Conservation (phyloP, 2,329 filamentous ascomycete genomes). For the Hypomyces rosellus region DNA sequence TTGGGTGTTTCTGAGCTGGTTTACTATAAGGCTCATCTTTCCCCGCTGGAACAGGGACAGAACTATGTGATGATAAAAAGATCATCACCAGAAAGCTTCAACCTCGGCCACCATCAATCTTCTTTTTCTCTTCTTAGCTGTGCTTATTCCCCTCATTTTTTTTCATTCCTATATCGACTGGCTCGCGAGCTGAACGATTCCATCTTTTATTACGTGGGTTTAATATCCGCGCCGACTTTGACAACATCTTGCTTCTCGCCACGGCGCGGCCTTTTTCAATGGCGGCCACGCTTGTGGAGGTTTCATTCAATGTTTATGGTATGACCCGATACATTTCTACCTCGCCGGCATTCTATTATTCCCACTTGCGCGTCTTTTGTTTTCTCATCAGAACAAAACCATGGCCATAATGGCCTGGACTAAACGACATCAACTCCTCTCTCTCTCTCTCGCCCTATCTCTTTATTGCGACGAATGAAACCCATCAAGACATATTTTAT, state of each 20-base stretch:
- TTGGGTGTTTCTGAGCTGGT: constrained; percentile 53
- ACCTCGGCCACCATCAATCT: constrained; percentile 16
- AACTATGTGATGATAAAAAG: constrained; percentile 37
- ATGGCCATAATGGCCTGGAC: constrained; percentile 6
- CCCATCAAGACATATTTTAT: constrained; percentile 1
- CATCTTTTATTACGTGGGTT: constrained; percentile 9
- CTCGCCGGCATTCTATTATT: neutral
- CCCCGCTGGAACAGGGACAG: constrained; percentile 39
- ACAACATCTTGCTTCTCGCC: constrained; percentile 3
- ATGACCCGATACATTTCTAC: constrained; percentile 4
- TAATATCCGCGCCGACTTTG: constrained; percentile 8
- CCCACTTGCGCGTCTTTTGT: constrained; percentile 1
- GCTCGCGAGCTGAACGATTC: constrained; percentile 3
- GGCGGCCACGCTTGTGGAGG: constrained; percentile 1
- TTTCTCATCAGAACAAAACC: neutral
- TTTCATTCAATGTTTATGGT: constrained; percentile 4
- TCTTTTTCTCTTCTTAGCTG: constrained; percentile 19
- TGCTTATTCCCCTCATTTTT: constrained; percentile 18
- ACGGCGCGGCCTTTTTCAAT: constrained; percentile 1
- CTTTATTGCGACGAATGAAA: constrained; percentile 4
- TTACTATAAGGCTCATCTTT: constrained; percentile 56
- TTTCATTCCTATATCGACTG: constrained; percentile 14
- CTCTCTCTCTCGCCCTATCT: constrained; percentile 1
- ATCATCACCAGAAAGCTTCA: constrained; percentile 19
- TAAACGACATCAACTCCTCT: neutral